Base-by-base conservation (phyloP, 345 rosid genomes). In the Microthlaspi erraticum region DNA sequence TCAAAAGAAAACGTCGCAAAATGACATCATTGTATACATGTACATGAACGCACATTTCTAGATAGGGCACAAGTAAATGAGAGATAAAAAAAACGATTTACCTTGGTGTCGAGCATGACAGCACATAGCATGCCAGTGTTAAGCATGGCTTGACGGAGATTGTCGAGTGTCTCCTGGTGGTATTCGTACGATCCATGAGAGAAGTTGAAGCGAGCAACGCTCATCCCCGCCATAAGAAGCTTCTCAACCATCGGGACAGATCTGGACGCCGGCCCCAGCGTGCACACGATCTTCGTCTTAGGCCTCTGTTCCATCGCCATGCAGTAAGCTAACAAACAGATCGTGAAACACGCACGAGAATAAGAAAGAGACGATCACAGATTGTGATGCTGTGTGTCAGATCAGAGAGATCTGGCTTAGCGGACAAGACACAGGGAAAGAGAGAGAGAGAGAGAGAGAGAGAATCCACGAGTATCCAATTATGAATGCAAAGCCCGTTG, bases 61-160 rank as follows among this genome's bases (percentile, higher is more conserved):
- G 12, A 36, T 26, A 26, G 29, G 1, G 11, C 0, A 54, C 7
- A 48, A n/a, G 18, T 1, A 71, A 57, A 18, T 13, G 12, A 14
- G 16, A 1, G 59, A 10, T 2, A 37, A 26, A 10, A 2, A 37
- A 26, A 63, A 93, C 29, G 29, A 26, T 26, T 53, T 29, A 73
- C 98, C 97, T 91, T 91, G 67, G 98, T 93, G 45, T 93, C 96
- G 62, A 93, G 97, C 99, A 93, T 93, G 71, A 93, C 96, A 57
- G 99, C 96, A 60, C 97, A 91, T 62, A 91, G 92, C 54, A 85
- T 86, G 10, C 96, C 96, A 60, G 97, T 93, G 70, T 84, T 93
- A 70, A 66, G 71, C 99, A 89, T 93, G 75, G 89, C 97, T 42
- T 85, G 65, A 49, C 79, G 83, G 71, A 93, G 99, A 54, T 93